A percentile compares a stretch with the other conserved stretches of the same genome.
Evolutionary conservation across 2,329 filamentous ascomycete species (phyloP).

Genomic region (Trichophyton verrucosum): DNA sequence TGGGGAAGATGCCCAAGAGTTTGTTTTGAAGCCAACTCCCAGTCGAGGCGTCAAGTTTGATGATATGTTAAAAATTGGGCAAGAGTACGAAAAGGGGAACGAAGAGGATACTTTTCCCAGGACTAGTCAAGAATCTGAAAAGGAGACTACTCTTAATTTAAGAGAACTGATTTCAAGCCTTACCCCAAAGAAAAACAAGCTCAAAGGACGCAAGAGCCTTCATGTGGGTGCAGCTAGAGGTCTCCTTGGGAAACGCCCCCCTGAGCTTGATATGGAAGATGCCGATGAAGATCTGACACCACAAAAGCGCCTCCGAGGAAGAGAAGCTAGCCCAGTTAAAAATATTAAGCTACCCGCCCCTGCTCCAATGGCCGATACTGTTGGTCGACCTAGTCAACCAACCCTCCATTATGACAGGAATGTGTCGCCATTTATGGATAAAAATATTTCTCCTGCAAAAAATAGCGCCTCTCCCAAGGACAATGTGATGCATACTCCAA

Average conservation of each 20-base stretch:
- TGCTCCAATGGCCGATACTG: slow-evolving; percentile 53
- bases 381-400: slow-evolving; percentile 44
- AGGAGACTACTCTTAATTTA: slow-evolving; percentile 53
- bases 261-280: slow-evolving; percentile 53
- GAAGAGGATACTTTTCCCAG: slow-evolving; percentile 29
- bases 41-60: slow-evolving; percentile 48
- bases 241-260: slow-evolving; percentile 60
- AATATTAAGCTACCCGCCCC: slow-evolving; percentile 58
- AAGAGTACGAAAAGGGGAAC: slow-evolving; percentile 54
- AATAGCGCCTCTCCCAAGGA: slow-evolving; percentile 44
- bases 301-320: slow-evolving; percentile 62
- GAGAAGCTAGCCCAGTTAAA: slow-evolving; percentile 64
- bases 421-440: slow-evolving; percentile 20
- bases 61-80: slow-evolving; percentile 50
- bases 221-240: slow-evolving; percentile 63
- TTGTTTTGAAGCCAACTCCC: slow-evolving; percentile 43
- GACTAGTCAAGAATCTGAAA: slow-evolving; percentile 44
- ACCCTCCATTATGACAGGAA: slow-evolving; percentile 33
- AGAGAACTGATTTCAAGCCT: slow-evolving; percentile 67
- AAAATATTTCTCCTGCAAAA: neutral
- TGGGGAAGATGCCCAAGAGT: slow-evolving; percentile 51
- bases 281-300: slow-evolving; percentile 44
- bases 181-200: slow-evolving; percentile 58
- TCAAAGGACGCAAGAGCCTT: slow-evolving; percentile 61
- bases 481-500: slow-evolving; percentile 39